Evolutionary conservation across 371 early-diverging fungal species (phyloP).

Genomic region (Mucor indicus): DNA sequence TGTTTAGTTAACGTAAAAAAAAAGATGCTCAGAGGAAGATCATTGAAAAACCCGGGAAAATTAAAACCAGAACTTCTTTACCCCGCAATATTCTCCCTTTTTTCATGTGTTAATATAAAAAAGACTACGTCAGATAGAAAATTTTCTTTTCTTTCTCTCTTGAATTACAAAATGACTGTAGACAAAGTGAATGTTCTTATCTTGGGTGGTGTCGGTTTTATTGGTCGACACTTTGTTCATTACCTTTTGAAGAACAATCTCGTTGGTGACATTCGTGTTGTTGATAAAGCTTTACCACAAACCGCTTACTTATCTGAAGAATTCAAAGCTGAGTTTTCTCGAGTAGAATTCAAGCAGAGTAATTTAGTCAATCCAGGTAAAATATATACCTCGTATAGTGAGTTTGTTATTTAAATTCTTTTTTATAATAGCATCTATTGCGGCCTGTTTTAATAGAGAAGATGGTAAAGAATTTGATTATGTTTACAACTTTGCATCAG

Average conservation of each 20-base stretch:
- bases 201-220: constrained; percentile 84
- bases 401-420: not conserved
- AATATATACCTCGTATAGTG: constrained; percentile 6
- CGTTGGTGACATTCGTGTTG: constrained; percentile 71
- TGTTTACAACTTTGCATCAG: constrained; percentile 91
- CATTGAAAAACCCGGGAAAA: too few species aligned
- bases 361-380: constrained; percentile 78
- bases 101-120: too few species aligned
- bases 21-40: too few species aligned
- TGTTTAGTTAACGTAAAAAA: too few species aligned
- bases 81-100: too few species aligned
- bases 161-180: constrained; percentile 10
- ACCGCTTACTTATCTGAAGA: constrained; percentile 73
- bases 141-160: too few species aligned
- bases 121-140: too few species aligned
- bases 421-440: constrained; percentile 55
- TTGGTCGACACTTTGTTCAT: constrained; percentile 79
- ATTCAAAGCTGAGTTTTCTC: constrained; percentile 65
- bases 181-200: constrained; percentile 52
- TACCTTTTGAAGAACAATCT: constrained; percentile 68
- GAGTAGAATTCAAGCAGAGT: constrained; percentile 81
- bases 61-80: too few species aligned
- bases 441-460: constrained; percentile 66
- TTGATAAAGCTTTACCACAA: constrained; percentile 87
- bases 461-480: constrained; percentile 76